Base-by-base conservation (phyloP, 2,329 filamentous ascomycete genomes). In the Grosmannia penicillata region DNA sequence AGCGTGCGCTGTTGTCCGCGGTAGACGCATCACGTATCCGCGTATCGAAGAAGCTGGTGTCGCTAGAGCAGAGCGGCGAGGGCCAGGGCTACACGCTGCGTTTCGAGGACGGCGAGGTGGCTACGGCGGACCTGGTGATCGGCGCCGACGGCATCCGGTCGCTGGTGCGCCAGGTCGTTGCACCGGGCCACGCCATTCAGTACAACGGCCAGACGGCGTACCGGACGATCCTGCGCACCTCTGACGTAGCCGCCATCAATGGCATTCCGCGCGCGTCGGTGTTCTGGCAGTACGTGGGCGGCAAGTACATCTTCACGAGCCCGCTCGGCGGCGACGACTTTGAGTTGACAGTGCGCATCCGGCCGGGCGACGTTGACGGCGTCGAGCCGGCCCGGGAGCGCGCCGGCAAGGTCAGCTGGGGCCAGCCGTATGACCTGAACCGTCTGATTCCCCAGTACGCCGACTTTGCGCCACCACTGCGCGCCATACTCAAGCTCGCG, bases 1-100 rank as follows among this genome's bases (percentile, higher is more conserved):
- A 74, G 45, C 56, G 57, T 2, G 63, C 67, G 0, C 56, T 74
- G 1, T 51, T 69, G 4, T 53, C 59, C 1, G 56, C 60, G n/a
- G 58, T 72, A 0, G 57, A 62, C 3, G 49, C 54, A 4, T 60
- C 58, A 0, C 52, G 56, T 1, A 58, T 73, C 25, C 55, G 61
- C 6, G 53, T 68, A 1, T 57, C 55, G 2, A 69, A 66, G 37
- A 63, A 59, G 36, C 53, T 72, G 3, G 34, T 22, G 46, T 38
- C 13, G 45, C 41, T 29, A 44, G 33, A 11, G 6, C 43, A 33
- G 41, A 50, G 42, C 14, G 23, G 14, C 53, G 69, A 35, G 42
- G 23, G 14, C 53, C 69, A 35, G 42, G 60, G 3, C 13, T 51
- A 67, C 2, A 45, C 52, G 4, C 50, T 72, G 9, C 33, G 40